phyloP scores from a whole-genome alignment of 257 asterid species.

The Handroanthus guayacan region DNA sequence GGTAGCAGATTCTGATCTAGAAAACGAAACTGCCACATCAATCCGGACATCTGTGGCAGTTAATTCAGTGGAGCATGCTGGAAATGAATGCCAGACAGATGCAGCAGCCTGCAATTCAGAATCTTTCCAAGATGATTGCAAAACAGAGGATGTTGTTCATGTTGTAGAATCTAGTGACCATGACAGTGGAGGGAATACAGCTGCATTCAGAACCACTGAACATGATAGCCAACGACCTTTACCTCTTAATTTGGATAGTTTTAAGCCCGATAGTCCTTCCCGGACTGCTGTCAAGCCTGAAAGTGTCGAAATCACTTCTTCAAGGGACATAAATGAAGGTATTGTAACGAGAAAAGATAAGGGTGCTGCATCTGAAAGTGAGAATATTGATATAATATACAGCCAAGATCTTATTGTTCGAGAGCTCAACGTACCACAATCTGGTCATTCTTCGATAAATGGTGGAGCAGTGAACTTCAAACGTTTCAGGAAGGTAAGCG shows the following conservation, averaged over 20 bases:
- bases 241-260: conserved; percentile 43
- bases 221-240: conserved; percentile 45
- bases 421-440: conserved; percentile 45
- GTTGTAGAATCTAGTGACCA: conserved; percentile 48
- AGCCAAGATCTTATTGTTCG: conserved; percentile 83
- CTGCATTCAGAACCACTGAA: conserved; percentile 35
- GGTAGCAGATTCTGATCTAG: conserved; percentile 93
- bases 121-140: conserved; percentile 41
- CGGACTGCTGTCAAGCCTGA: conserved; percentile 38
- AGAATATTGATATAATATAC: conserved; percentile 69
- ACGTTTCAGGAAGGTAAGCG: conserved; percentile 81
- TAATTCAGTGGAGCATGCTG: conserved; percentile 51
- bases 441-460: conserved; percentile 42
- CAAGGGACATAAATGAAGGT: conserved; percentile 45
- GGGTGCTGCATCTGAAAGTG: conserved; percentile 54
- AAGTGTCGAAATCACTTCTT: conserved; percentile 28
- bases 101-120: conserved; percentile 39
- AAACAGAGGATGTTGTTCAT: conserved; percentile 41
- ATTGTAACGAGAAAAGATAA: conserved; percentile 46
- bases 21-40: conserved; percentile 80
- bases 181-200: conserved; percentile 44
- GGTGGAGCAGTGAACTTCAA: conserved; percentile 67
- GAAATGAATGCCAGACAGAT: conserved; percentile 50
- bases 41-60: conserved; percentile 42
- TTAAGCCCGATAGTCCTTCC: conserved; percentile 35